These are phyloP conservation scores for Chrysosporium queenslandicum DNA, from an alignment of 2,329 filamentous ascomycete genomes.

Conservation along the genomic window DNA sequence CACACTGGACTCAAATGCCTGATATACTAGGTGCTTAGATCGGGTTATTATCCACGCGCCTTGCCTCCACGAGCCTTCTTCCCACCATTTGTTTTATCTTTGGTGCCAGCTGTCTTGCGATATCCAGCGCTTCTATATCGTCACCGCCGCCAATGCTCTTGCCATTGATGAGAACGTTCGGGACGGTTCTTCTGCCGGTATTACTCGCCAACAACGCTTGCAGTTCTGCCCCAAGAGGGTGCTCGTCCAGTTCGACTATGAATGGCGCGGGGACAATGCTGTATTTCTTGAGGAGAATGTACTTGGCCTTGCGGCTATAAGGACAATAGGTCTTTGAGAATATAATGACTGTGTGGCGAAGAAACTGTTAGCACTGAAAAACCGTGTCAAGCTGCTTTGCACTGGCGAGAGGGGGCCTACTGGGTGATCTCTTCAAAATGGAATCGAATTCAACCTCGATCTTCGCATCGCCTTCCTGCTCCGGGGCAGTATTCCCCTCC, in stretches of 20 bases:
- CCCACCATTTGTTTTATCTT: slow-evolving; percentile 66
- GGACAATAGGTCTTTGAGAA: slow-evolving; percentile 95
- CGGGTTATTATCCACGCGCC: slow-evolving; percentile 17
- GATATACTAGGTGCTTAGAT: neutral
- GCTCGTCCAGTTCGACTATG: slow-evolving; percentile 82
- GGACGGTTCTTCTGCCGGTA: slow-evolving; percentile 77
- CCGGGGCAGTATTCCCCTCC: slow-evolving; percentile 27
- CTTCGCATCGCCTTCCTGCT: slow-evolving; percentile 22
- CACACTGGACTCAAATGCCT: too few relatives aligned
- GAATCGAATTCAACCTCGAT: slow-evolving; percentile 61
- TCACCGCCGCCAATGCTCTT: slow-evolving; percentile 85
- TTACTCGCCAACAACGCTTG: slow-evolving; percentile 61
- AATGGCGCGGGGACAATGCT: slow-evolving; percentile 69
- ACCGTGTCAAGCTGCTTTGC: neutral
- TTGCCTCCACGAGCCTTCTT: slow-evolving; percentile 46
- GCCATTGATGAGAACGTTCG: slow-evolving; percentile 81
- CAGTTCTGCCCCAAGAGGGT: slow-evolving; percentile 61
- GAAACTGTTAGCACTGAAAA: neutral
- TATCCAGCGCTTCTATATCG: slow-evolving; percentile 65
- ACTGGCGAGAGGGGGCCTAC: slow-evolving; percentile 43
- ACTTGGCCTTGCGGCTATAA: slow-evolving; percentile 74
- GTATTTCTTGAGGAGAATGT: slow-evolving; percentile 74
- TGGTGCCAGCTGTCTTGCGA: slow-evolving; percentile 54
- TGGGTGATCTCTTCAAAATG: slow-evolving; percentile 75
- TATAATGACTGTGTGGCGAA: slow-evolving; percentile 59